Base-by-base conservation (phyloP, 2,329 filamentous ascomycete genomes). In the Fusarium brevicatenulatum region DNA sequence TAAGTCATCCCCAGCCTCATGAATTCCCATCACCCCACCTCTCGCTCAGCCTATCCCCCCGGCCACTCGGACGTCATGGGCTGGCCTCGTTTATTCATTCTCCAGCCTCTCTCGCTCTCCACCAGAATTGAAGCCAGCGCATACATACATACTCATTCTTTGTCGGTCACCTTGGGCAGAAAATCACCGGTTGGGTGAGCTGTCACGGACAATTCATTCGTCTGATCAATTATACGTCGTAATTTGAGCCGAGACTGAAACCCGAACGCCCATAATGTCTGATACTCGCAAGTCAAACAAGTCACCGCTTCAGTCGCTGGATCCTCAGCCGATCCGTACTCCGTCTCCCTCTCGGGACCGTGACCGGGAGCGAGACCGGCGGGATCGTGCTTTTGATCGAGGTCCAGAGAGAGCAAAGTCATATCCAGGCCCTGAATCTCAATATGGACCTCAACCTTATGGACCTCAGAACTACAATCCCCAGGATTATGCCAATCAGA, bases 241-340 rank as follows among this genome's bases (percentile, higher is more conserved):
- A 37, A 36, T 50, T 43, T 46, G 40, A 47, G 59, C 52, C n/a
- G 25, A 43, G 37, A 49, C 34, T 39, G 39, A 42, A 16, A 32
- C 36, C 50, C 23, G 42, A 68, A 23, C 49, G 40, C 57, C 56
- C 65, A 30, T 42, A 44, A 74, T 74, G 72, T 56, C 70, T 47
- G 71, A 76, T 30, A 67, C 73, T 54, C 72, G 72, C 60, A 73
- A 70, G 40, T 63, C 71, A 42, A 68, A 68, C 61, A 75, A 73
- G 61, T 71, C 73, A 63, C 76, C 76, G 49, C 72, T 80, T 55
- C 60, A 71, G 49, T 63, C 75, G 54, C 49, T 80, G 44, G 77
- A 78, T 64, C 78, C 78, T 67, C 78, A 73, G 46, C 78, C 78
- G 12, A 64, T 78, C 12, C 74, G 73, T 21, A 77, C 66, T 52